A percentile compares a stretch with the other conserved stretches of the same genome.
Evolutionary conservation across 352 stramenopile genomes (phyloP).

Genomic region (Blastocystis sp.): DNA sequence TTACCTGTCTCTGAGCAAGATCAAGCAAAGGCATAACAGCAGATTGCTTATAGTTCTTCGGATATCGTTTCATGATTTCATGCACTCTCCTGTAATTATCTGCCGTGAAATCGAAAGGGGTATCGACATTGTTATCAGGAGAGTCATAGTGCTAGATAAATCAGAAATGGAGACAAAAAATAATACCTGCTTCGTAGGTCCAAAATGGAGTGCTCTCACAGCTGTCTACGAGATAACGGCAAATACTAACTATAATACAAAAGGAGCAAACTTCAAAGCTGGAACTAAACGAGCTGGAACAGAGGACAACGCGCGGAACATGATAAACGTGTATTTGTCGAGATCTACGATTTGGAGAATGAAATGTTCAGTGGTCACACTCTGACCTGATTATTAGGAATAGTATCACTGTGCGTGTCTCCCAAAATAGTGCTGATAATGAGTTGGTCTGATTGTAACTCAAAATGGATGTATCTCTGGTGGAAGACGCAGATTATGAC

Average conservation of each 20-base stretch:
- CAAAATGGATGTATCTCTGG: conserved; percentile 1
- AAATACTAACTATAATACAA: not conserved
- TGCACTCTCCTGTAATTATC: conserved; percentile 91
- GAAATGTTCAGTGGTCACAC: not conserved
- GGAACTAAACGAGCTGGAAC: not conserved
- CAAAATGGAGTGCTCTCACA: not conserved
- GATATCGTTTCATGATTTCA: conserved; percentile 90
- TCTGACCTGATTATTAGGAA: not conserved
- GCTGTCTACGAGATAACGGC: not conserved
- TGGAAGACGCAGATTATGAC: not conserved
- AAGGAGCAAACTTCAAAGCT: not conserved
- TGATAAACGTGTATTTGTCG: not conserved
- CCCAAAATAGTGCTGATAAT: not conserved
- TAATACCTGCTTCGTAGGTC: not conserved
- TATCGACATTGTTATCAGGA: conserved; percentile 85
- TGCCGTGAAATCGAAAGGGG: conserved; percentile 91
- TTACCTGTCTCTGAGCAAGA: conserved; percentile 79
- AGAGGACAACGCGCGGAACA: not conserved
- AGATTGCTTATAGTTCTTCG: conserved; percentile 96
- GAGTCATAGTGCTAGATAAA: conserved; percentile 61
- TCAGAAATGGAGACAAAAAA: not conserved
- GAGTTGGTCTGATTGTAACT: not conserved
- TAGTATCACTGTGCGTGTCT: not conserved
- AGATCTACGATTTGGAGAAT: not conserved
- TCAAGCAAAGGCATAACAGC: conserved; percentile 97